Evolutionary conservation across 306 rosid species (phyloP).

Genomic region (Notholithocarpus densiflorus): DNA sequence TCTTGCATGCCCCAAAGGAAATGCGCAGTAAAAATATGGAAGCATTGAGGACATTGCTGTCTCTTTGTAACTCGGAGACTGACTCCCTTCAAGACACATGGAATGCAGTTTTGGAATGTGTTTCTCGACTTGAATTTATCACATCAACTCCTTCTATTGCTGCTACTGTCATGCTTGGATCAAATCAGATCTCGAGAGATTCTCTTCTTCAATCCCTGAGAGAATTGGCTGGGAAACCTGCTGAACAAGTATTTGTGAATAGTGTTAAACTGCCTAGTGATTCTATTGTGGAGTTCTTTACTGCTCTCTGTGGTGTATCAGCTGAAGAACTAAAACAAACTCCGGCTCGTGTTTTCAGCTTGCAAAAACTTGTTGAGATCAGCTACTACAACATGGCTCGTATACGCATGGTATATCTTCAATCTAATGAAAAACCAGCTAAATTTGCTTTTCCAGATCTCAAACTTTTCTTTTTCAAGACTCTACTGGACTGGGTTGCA

Average conservation of each 20-base stretch:
- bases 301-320: slow-evolving; percentile 96
- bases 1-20: slow-evolving; percentile 99
- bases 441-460: slow-evolving; percentile 18
- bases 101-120: slow-evolving; percentile 99
- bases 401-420: slow-evolving; percentile 76
- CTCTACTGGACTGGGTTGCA: too few species aligned
- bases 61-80: slow-evolving; percentile 72
- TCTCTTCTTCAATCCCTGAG: slow-evolving; percentile 86
- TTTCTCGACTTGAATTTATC: slow-evolving; percentile 91
- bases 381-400: slow-evolving; percentile 99
- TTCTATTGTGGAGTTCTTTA: slow-evolving; percentile 91
- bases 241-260: slow-evolving; percentile 93
- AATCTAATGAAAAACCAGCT: slow-evolving; percentile 15
- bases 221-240: slow-evolving; percentile 93
- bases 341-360: slow-evolving; percentile 98
- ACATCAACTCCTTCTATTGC: slow-evolving; percentile 78
- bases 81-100: slow-evolving; percentile 95
- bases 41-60: slow-evolving; percentile 79
- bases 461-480: too few species aligned
- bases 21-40: slow-evolving; percentile 99
- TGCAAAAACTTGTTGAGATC: slow-evolving; percentile 98
- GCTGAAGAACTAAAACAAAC: slow-evolving; percentile 95
- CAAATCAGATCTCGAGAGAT: slow-evolving; percentile 96
- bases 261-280: slow-evolving; percentile 96
- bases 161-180: slow-evolving; percentile 91